Evolutionary conservation across 148 eudicot genomes (phyloP), one percentile per base, ranked within the genome.

Genomic region (Simmondsia chinensis): DNA sequence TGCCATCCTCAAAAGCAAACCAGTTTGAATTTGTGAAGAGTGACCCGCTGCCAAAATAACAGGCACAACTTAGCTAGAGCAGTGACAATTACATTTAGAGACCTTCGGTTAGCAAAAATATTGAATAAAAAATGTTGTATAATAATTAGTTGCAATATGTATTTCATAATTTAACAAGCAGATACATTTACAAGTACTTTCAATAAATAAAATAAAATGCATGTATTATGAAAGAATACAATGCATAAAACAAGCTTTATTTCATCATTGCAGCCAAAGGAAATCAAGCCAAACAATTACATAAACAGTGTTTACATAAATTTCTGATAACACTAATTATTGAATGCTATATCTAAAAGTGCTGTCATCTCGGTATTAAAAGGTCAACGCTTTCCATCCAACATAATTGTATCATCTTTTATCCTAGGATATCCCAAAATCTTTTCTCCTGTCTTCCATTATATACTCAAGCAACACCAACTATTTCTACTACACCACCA

Each of bases 11-110:
- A 39, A 84, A 82, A 42, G 93, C 95, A 56, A 91, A 82, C 95
- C 95, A 91, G 64, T 85, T 72, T 50, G 95, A 79, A 65, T 82
- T 79, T 19, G 83, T 81, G 48, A 89, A 78, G 28, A 84, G 71
- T 15, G 95, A 82, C 19, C 82, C 82, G 35, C 95, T 85, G 78
- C 12, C 21, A 20, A 13, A 50, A 57, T 43, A 7, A 32, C 10
- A 10, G 4, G 22, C 30, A 13, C 44, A 5, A 3, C 20, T 48
- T 35, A 44, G 27, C 22, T 31, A 16, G 34, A 50, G 14, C 30
- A 48, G 16, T 22, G 23, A 16, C 9, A 29, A 43, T 11, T 14
- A 34, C 30, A 20, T 23, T 6, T 20, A 25, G 28, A 7, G 27
- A 25, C 41, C 24, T 12, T 16, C 26, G 3, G 11, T 39, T n/a